Conservation (phyloP, 768 basidiomycete species). For the Mycena kentingensis region DNA sequence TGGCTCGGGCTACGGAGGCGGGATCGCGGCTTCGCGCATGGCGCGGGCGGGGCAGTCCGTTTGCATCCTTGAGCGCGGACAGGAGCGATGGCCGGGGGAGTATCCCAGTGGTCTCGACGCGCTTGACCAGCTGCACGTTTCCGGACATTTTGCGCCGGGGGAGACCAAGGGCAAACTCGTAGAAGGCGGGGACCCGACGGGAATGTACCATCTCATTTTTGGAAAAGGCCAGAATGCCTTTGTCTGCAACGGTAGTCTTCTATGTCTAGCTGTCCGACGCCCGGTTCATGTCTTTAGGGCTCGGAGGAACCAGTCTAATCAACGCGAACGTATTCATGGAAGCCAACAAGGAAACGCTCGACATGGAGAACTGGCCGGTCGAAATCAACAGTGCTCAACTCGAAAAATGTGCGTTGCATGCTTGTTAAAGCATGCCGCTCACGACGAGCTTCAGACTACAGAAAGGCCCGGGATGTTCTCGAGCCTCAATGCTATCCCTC, state of each 20-base stretch:
- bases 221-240: constrained; percentile 26
- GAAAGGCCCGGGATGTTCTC: constrained; percentile 21
- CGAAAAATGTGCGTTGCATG: constrained; percentile 16
- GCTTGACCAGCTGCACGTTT: constrained; percentile 12
- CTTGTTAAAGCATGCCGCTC: neutral
- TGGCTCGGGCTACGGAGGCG: constrained; percentile 25
- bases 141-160: constrained; percentile 18
- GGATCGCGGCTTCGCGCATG: constrained; percentile 23
- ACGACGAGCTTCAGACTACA: constrained; percentile 18
- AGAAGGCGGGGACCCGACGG: constrained; percentile 16
- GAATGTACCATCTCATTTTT: constrained; percentile 21
- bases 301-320: constrained; percentile 24
- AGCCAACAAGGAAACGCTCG: constrained; percentile 19
- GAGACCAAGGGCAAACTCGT: constrained; percentile 5
- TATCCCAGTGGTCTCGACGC: constrained; percentile 17
- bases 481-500: constrained; percentile 19
- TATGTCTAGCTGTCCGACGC: neutral
- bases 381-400: constrained; percentile 20
- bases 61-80: constrained; percentile 21
- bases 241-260: constrained; percentile 21
- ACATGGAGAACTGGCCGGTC: constrained; percentile 17
- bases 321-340: constrained; percentile 26
- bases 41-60: constrained; percentile 23
- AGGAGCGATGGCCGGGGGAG: constrained; percentile 25
- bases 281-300: constrained; percentile 9